Percentiles rank a stretch among this genome's conserved stretches.
Evolutionary conservation across 441 rosid genomes (phyloP).

Genomic region (Sinapis alba): DNA sequence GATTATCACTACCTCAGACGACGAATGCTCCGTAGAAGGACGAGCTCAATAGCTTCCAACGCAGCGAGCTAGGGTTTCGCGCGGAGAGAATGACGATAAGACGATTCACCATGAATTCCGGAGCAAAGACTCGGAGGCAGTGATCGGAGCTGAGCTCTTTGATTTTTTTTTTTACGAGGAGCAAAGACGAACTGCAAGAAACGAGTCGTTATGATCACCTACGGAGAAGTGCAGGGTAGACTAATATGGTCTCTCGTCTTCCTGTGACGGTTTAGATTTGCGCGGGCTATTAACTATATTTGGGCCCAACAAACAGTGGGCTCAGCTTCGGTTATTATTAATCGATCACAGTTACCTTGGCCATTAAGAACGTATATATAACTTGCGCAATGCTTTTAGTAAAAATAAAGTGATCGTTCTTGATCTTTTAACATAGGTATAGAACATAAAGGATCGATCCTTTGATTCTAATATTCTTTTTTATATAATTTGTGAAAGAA

Average conservation of each 20-base stretch:
- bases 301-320: constrained; percentile 28
- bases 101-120: constrained; percentile 25
- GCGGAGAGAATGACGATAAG: neutral
- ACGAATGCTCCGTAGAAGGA: constrained; percentile 22
- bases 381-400: constrained; percentile 1
- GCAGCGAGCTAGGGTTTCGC: constrained; percentile 21
- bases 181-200: constrained; percentile 23
- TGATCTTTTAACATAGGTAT: neutral
- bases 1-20: constrained; percentile 17
- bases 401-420: neutral
- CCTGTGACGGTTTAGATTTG: neutral
- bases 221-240: constrained; percentile 1
- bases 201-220: constrained; percentile 26
- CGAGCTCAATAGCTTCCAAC: constrained; percentile 12
- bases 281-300: neutral
- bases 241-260: constrained; percentile 8
- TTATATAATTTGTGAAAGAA: constrained; percentile 9
- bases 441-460: constrained; percentile 21
- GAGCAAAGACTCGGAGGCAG: constrained; percentile 4
- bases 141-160: constrained; percentile 34
- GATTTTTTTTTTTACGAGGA: constrained; percentile 18
- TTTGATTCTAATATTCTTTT: neutral
- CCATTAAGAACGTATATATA: constrained; percentile 21
- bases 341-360: constrained; percentile 1
- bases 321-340: neutral